Evolutionary conservation across 108 stramenopile species (phyloP).

Genomic region (Nitzschia sp.): DNA sequence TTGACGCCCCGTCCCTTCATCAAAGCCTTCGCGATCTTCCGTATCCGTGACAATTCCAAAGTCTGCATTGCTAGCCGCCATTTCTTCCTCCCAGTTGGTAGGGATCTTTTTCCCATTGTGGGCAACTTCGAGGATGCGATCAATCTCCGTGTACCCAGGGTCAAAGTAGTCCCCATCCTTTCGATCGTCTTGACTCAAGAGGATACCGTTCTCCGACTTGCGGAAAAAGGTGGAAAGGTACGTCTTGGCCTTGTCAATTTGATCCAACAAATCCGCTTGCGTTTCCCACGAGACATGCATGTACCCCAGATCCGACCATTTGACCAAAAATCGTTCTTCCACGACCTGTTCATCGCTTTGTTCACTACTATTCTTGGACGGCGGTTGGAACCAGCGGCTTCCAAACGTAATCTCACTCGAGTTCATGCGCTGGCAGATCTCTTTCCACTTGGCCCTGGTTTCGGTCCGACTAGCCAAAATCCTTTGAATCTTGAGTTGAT

Average conservation of each 20-base stretch:
- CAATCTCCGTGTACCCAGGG: constrained; percentile 73
- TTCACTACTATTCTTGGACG: constrained; percentile 24
- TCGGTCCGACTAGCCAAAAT: constrained; percentile 66
- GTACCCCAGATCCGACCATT: constrained; percentile 75
- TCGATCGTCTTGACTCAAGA: constrained; percentile 77
- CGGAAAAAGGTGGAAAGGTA: constrained; percentile 75
- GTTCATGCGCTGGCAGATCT: constrained; percentile 62
- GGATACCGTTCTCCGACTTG: constrained; percentile 59
- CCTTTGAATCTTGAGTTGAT: constrained; percentile 67
- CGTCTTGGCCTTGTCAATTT: constrained; percentile 64
- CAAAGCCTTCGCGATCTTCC: constrained; percentile 55
- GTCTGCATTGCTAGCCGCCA: constrained; percentile 15
- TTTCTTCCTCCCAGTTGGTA: constrained; percentile 30
- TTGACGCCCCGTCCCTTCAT: constrained; percentile 69
- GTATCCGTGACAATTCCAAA: constrained; percentile 73
- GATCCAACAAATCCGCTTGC: constrained; percentile 73
- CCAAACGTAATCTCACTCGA: constrained; percentile 84
- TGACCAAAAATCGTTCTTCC: constrained; percentile 86
- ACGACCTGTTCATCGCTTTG: constrained; percentile 31
- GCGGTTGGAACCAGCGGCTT: constrained; percentile 64
- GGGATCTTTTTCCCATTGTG: constrained; percentile 6
- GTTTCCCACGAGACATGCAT: constrained; percentile 89
- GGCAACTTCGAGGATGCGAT: constrained; percentile 78
- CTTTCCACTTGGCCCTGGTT: constrained; percentile 60
- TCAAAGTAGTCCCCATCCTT: constrained; percentile 92